Conservation (phyloP, 2,329 filamentous ascomycete genomes). For the Calonectria ilicicola region DNA sequence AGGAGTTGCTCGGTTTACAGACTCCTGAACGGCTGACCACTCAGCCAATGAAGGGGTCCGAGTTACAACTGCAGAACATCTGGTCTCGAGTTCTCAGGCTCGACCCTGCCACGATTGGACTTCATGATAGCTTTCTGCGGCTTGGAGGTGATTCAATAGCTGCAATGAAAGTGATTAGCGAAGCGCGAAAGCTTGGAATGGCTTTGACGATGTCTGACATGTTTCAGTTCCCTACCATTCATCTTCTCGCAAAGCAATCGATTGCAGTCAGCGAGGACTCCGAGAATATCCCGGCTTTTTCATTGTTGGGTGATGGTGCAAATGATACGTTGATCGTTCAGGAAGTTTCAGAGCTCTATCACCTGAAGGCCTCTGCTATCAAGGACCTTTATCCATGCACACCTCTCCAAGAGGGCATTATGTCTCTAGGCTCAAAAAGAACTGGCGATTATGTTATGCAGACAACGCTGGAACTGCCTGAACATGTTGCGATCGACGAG, state of each 20-base stretch:
- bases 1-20: slow-evolving; percentile 52
- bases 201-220: not conserved
- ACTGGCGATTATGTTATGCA: slow-evolving; percentile 52
- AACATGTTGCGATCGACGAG: not conserved
- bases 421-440: slow-evolving; percentile 50
- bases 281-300: not conserved
- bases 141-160: slow-evolving; percentile 62
- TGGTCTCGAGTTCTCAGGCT: slow-evolving; percentile 53
- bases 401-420: slow-evolving; percentile 54
- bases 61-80: slow-evolving; percentile 44
- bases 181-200: slow-evolving; percentile 19
- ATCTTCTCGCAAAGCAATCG: not conserved
- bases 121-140: slow-evolving; percentile 61
- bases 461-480: slow-evolving; percentile 36
- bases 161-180: slow-evolving; percentile 58
- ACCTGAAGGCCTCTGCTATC: not conserved
- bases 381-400: slow-evolving; percentile 55
- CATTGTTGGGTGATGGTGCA: slow-evolving; percentile 28
- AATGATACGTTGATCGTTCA: slow-evolving; percentile 1
- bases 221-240: slow-evolving; percentile 16
- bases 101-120: slow-evolving; percentile 47
- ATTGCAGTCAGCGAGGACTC: not conserved
- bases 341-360: slow-evolving; percentile 4
- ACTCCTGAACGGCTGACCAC: not conserved
- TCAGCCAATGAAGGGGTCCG: slow-evolving; percentile 3